Conservation (phyloP, 768 basidiomycete genomes). For the Cubamyces sp. region DNA sequence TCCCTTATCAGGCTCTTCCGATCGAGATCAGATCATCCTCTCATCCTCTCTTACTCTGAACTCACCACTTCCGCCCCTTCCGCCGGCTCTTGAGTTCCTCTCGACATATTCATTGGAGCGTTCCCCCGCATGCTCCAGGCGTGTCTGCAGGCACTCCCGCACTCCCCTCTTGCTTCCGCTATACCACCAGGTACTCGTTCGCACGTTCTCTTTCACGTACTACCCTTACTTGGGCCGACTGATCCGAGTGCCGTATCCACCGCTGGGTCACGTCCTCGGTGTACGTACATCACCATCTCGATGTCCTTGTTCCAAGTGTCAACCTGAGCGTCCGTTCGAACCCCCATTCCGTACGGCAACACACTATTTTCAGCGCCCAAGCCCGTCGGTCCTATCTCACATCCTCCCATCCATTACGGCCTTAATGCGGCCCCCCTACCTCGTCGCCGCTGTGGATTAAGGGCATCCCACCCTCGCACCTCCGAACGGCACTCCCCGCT, state of each 20-base stretch:
- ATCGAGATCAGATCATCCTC: conserved; percentile 19
- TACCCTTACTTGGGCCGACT: background rate
- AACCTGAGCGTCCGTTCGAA: background rate
- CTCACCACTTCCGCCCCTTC: background rate
- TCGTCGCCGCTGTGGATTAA: background rate
- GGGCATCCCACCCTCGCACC: background rate
- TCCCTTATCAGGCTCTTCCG: conserved; percentile 10
- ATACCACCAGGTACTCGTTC: background rate
- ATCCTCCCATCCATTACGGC: background rate
- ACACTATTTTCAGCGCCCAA: background rate
- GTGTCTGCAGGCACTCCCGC: background rate
- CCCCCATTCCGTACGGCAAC: background rate
- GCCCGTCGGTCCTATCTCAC: background rate
- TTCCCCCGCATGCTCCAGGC: background rate
- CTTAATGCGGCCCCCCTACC: conserved; percentile 11
- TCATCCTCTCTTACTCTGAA: background rate
- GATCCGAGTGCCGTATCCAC: background rate
- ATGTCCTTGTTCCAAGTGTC: background rate
- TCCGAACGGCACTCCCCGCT: background rate
- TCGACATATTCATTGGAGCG: background rate
- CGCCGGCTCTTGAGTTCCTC: background rate
- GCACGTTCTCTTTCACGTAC: background rate
- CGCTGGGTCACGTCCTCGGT: background rate
- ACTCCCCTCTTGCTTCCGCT: background rate
- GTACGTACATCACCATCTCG: conserved; percentile 15